Base-by-base conservation (phyloP, 208 protist species). In the Wallacemonas sp. region DNA sequence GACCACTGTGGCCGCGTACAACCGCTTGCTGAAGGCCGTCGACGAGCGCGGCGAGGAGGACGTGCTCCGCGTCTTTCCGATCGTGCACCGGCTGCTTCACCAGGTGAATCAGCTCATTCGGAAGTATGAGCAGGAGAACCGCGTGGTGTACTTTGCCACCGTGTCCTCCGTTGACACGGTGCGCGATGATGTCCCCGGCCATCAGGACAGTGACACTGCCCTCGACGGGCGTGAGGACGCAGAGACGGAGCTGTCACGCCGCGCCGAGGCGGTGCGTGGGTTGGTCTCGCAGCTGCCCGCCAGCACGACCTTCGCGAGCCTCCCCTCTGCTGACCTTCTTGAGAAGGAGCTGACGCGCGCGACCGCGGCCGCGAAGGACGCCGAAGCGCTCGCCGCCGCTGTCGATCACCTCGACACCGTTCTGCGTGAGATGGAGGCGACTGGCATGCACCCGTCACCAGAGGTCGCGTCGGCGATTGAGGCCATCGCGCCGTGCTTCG, bases 51-150 rank as follows among this genome's bases (percentile, higher is more conserved):
- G 50, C 12, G 50, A 37, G 12, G 50, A 71, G 46, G 78, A 83
- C 50, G 41, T 91, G 8, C 30, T 83, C n/a, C 68, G 70, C n/a
- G 65, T 87, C 3, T 86, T 80, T 64, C 80, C 85, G 1, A 69
- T 80, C 26, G 65, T 78, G 17, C 60, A 39, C 17, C 48, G 33
- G 9, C 76, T 87, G 13, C 50, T 87, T 29, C 67, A 66, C 26
- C 66, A 75, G 24, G 68, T 84, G 17, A 58, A 67, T 34, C 32
- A 19, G 15, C 54, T 77, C 1, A 39, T 80, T 12, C 61, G 74
- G 12, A 71, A 76, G 66, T 89, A 83, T 57, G 61, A 81, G 37
- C 66, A 75, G 21, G 86, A 92, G 58, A 92, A 92, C 45, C 34
- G 48, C 15, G 68, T 86, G 1, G 72, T 92, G 12, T 89, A 89